These are phyloP conservation scores for Sporothrix pseudoabietina DNA, from an alignment of 2,329 filamentous ascomycete species.

Conservation along the genomic window DNA sequence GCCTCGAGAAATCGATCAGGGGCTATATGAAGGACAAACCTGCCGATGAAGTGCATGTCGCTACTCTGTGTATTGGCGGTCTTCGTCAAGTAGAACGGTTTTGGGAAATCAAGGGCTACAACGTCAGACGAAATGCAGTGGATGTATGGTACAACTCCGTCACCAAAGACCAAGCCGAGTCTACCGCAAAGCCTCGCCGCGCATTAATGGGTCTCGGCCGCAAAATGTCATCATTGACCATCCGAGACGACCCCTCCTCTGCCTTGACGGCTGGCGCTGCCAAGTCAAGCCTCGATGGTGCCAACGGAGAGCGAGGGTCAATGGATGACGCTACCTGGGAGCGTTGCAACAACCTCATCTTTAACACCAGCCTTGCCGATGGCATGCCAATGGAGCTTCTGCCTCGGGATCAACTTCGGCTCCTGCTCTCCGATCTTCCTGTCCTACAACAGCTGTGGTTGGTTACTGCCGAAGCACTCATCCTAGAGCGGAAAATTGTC, in stretches of 20 bases:
- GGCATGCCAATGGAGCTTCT: slow-evolving; percentile 65
- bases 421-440: slow-evolving; percentile 59
- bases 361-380: slow-evolving; percentile 60
- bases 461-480: slow-evolving; percentile 63
- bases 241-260: slow-evolving; percentile 40
- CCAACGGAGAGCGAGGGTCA: slow-evolving; percentile 30
- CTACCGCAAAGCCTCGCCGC: slow-evolving; percentile 53
- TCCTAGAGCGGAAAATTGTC: slow-evolving; percentile 62
- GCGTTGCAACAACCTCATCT: slow-evolving; percentile 49
- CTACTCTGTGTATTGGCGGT: slow-evolving; percentile 62
- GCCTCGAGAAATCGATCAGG: slow-evolving; percentile 62
- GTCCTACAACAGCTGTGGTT: slow-evolving; percentile 63
- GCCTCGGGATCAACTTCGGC: slow-evolving; percentile 52
- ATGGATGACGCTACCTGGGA: slow-evolving; percentile 36
- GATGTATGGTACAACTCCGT: slow-evolving; percentile 62
- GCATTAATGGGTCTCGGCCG: slow-evolving; percentile 57
- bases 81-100: slow-evolving; percentile 64
- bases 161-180: slow-evolving; percentile 49
- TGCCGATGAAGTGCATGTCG: slow-evolving; percentile 62
- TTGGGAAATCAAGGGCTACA: slow-evolving; percentile 69
- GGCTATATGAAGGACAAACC: slow-evolving; percentile 66
- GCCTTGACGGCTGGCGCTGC: background rate
- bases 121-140: slow-evolving; percentile 59
- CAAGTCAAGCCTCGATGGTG: slow-evolving; percentile 1
- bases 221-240: slow-evolving; percentile 55